phyloP scores from a whole-genome alignment of 2,329 filamentous ascomycete species.

The Aspergillus floridensis region DNA sequence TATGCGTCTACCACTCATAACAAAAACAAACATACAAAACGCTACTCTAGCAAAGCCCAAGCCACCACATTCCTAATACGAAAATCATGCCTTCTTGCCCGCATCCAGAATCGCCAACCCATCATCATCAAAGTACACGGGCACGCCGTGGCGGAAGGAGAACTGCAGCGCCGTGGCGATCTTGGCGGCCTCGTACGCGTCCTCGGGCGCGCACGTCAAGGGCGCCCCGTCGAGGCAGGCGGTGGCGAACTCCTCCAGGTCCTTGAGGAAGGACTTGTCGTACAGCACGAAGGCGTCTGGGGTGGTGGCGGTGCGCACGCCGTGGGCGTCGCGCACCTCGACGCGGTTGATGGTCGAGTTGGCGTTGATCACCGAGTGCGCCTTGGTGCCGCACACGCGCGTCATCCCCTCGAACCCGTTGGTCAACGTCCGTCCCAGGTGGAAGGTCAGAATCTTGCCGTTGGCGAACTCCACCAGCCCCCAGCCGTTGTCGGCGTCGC shows the following conservation, averaged over 20 bases:
- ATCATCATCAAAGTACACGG: slow-evolving; percentile 11
- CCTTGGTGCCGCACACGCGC: slow-evolving; percentile 37
- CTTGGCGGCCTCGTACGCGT: slow-evolving; percentile 10
- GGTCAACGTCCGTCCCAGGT: slow-evolving; percentile 37
- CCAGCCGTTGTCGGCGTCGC: slow-evolving; percentile 24
- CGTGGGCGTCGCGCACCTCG: slow-evolving; percentile 3
- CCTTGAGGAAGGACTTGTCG: slow-evolving; percentile 7
- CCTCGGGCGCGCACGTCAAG: slow-evolving; percentile 8
- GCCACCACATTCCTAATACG: too few relatives aligned
- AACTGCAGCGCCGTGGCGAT: slow-evolving; percentile 8
- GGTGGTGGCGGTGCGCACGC: neutral
- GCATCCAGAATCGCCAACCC: slow-evolving; percentile 7
- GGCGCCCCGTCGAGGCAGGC: slow-evolving; percentile 4
- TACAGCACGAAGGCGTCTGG: slow-evolving; percentile 9
- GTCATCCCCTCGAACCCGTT: slow-evolving; percentile 37
- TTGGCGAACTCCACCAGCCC: slow-evolving; percentile 39
- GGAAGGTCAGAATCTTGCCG: slow-evolving; percentile 36
- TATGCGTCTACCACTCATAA: too few relatives aligned
- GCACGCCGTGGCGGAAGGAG: slow-evolving; percentile 9
- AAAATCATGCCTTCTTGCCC: neutral
- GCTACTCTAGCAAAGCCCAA: too few relatives aligned
- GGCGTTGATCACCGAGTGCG: slow-evolving; percentile 17
- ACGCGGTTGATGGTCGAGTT: slow-evolving; percentile 1
- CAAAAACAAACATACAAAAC: too few relatives aligned
- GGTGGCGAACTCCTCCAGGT: slow-evolving; percentile 7